Percentiles rank a stretch among this genome's conserved stretches.
These are phyloP conservation scores for Lyophyllum decastes DNA, from an alignment of 768 basidiomycete genomes.

Conservation along the genomic window DNA sequence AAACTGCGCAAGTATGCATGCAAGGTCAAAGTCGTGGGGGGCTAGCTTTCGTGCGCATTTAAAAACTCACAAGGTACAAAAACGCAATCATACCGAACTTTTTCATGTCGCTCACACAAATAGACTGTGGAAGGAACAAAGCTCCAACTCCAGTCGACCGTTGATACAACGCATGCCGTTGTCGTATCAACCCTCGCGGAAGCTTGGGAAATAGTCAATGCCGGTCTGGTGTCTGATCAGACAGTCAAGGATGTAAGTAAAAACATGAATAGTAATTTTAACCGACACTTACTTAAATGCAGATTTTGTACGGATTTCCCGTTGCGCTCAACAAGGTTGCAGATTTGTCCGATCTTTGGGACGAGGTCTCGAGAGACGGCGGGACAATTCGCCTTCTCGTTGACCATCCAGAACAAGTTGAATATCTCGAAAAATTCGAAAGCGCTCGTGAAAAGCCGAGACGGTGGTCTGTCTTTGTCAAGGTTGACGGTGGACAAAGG, in stretches of 20 bases:
- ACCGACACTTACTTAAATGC: slow-evolving; percentile 1
- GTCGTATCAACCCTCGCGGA: slow-evolving; percentile 85
- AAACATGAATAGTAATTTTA: neutral
- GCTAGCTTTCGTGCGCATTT: slow-evolving; percentile 80
- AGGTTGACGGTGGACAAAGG: slow-evolving; percentile 79
- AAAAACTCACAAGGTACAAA: slow-evolving; percentile 76
- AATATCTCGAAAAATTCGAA: slow-evolving; percentile 64
- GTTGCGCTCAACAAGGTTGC: slow-evolving; percentile 68
- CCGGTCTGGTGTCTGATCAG: slow-evolving; percentile 69
- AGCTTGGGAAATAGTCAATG: slow-evolving; percentile 70
- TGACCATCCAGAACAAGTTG: slow-evolving; percentile 75
- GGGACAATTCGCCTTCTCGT: slow-evolving; percentile 68
- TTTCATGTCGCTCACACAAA: neutral
- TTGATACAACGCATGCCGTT: slow-evolving; percentile 58
- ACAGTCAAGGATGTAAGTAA: slow-evolving; percentile 74
- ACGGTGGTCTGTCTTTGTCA: slow-evolving; percentile 79
- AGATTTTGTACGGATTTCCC: slow-evolving; percentile 86
- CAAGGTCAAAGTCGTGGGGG: slow-evolving; percentile 63
- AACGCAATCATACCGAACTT: neutral
- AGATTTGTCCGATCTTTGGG: slow-evolving; percentile 63
- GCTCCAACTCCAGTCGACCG: slow-evolving; percentile 62
- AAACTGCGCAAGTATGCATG: slow-evolving; percentile 77
- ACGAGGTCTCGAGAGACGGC: slow-evolving; percentile 54
- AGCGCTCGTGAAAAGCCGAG: slow-evolving; percentile 34
- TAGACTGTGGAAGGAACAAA: slow-evolving; percentile 77